Base-by-base conservation (phyloP, 257 asterid genomes). In the Nicotiana noctiflora region DNA sequence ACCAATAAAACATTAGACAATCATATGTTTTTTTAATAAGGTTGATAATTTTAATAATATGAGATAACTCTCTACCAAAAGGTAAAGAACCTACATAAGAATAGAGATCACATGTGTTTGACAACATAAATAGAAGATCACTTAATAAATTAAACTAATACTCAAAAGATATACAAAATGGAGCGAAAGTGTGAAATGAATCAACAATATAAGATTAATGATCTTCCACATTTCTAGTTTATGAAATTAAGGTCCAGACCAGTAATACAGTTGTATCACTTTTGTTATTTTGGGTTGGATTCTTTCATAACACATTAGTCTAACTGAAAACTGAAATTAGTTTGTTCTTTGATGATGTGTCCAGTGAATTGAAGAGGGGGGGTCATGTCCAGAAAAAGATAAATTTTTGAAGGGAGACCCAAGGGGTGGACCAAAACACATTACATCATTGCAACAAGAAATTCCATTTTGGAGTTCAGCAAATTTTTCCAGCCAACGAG, bases 391-490 rank as follows among this genome's bases (percentile, higher is more conserved):
- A 49, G 61, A 2, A 72, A 72, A 46, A 72, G 78, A 46, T 72
- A 49, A 19, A 70, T 19, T 70, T 40, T 21, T 13, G 12, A 72
- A 72, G 40, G 78, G 78, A 72, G 78, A 72, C 4, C 25, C 14
- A 29, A 23, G 46, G 14, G 23, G 78, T 72, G 14, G 60, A 72
- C 60, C 77, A 46, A 72, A 74, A 74, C 79, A 72, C 78, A 49
- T 15, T 49, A 74, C 61, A 49, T 23, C 79, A 74, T 74, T 19
- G 31, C 44, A 74, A 29, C 8, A 74, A 31, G 15, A 74, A 56
- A 56, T 56, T 18, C 25, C 23, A 49, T 31, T 74, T 49, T 14
- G 15, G 49, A 74, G 60, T 49, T 74, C 79, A 49, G 21, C 44
- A 25, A 74, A 74, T 6, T 46, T 13, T 12, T 3, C 60, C 60